phyloP scores from a whole-genome alignment of 345 rosid genomes.

The Eucalyptus sp. region DNA sequence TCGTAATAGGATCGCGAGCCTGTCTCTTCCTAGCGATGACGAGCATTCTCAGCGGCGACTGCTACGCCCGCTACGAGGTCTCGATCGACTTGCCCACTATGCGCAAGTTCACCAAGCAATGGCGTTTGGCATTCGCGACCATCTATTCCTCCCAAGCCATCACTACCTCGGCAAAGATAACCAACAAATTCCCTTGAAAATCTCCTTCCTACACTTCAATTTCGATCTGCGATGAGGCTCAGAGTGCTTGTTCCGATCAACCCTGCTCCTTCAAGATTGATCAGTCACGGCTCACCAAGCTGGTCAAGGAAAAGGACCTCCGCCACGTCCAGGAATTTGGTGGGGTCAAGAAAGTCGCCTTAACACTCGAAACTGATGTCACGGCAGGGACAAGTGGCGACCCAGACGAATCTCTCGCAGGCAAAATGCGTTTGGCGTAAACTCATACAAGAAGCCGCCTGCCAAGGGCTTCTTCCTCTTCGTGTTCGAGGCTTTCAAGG shows the following conservation, averaged over 20 bases:
- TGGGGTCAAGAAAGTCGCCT: slow-evolving; percentile 19
- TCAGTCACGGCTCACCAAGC: slow-evolving; percentile 12
- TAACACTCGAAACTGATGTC: slow-evolving; percentile 17
- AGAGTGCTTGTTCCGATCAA: slow-evolving; percentile 29
- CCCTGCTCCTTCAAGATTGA: slow-evolving; percentile 10
- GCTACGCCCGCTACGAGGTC: neutral
- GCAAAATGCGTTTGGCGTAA: slow-evolving; percentile 40
- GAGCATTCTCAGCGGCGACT: neutral
- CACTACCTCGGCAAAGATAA: neutral
- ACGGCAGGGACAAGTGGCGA: slow-evolving; percentile 20
- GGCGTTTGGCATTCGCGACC: slow-evolving; percentile 35
- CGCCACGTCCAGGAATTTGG: slow-evolving; percentile 15
- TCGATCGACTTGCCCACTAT: slow-evolving; percentile 13
- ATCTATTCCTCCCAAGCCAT: slow-evolving; percentile 35
- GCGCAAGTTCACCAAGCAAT: slow-evolving; percentile 16
- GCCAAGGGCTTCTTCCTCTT: neutral
- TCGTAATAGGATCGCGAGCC: neutral
- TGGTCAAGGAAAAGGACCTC: slow-evolving; percentile 34
- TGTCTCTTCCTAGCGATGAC: neutral
- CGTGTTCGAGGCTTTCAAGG: too few species aligned
- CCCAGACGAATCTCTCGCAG: slow-evolving; percentile 22
- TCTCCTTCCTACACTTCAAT: neutral
- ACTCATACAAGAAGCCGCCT: slow-evolving; percentile 54
- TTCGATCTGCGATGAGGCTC: slow-evolving; percentile 29
- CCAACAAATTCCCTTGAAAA: neutral